A percentile compares a stretch with the other conserved stretches of the same genome.
Conservation (phyloP, 2,329 filamentous ascomycete genomes). For the Metarhizium sp. region DNA sequence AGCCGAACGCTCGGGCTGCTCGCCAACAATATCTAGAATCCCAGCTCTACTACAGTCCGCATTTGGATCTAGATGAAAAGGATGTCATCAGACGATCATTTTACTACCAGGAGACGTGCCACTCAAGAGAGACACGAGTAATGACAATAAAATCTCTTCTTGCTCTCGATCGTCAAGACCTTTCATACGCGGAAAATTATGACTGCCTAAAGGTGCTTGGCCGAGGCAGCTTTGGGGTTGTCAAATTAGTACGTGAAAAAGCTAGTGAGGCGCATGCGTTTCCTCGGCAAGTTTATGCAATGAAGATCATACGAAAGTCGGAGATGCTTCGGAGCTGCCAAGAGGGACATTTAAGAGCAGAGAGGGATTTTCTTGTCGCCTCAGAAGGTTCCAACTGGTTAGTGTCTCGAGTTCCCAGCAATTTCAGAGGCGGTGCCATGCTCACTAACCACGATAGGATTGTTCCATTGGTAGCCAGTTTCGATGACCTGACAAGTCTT, state of each 20-base stretch:
- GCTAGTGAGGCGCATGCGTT: constrained; percentile 16
- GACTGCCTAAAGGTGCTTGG: constrained; percentile 75
- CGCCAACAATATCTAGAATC: constrained; percentile 26
- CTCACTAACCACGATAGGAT: constrained; percentile 44
- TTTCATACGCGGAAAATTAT: constrained; percentile 38
- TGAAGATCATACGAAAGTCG: constrained; percentile 95
- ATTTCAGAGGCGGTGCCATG: neutral
- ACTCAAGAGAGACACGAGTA: constrained; percentile 65
- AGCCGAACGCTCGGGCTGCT: constrained; percentile 23
- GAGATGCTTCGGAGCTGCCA: constrained; percentile 87
- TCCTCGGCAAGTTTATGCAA: constrained; percentile 63
- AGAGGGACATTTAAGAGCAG: constrained; percentile 84
- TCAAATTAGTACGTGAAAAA: constrained; percentile 71
- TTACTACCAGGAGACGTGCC: constrained; percentile 57
- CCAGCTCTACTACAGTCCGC: constrained; percentile 45
- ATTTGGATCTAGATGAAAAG: constrained; percentile 47
- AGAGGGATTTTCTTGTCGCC: constrained; percentile 83
- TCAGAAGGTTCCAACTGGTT: constrained; percentile 79
- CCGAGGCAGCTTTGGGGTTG: constrained; percentile 90
- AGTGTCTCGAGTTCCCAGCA: constrained; percentile 10
- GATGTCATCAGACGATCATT: constrained; percentile 47
- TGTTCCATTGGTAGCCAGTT: constrained; percentile 77
- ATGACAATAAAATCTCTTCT: constrained; percentile 33
- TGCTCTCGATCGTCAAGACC: constrained; percentile 6
- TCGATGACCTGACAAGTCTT: constrained; percentile 74